phyloP scores from a whole-genome alignment of 345 rosid genomes.

The Pelargonium nanum region DNA sequence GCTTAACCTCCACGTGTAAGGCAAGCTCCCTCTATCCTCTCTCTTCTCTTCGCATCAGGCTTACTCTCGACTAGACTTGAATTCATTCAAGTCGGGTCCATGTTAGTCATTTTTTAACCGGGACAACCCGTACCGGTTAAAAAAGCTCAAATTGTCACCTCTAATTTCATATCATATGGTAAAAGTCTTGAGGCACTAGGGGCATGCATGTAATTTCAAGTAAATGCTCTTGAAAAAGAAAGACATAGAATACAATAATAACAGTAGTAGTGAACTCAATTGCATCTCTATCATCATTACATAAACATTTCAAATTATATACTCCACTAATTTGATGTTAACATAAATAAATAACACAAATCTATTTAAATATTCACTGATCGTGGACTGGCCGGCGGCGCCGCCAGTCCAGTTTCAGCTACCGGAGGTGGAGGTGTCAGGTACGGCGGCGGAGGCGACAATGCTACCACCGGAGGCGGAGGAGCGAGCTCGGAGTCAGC shows the following conservation, averaged over 20 bases:
- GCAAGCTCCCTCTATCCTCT: no score
- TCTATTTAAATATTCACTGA: conserved; percentile 47
- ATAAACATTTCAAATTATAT: background rate
- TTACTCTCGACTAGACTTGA: no score
- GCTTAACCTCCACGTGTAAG: no score
- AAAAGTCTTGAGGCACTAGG: no score
- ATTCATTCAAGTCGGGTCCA: no score
- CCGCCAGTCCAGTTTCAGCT: conserved; percentile 14
- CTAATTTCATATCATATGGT: no score
- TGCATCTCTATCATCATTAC: background rate
- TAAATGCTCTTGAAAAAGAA: background rate
- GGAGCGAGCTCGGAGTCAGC: conserved; percentile 18
- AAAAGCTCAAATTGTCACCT: no score
- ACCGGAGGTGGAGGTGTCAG: background rate
- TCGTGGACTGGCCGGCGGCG: conserved; percentile 61
- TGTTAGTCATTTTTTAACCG: no score
- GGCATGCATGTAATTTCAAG: background rate
- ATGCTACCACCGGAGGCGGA: conserved; percentile 20
- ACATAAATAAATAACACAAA: background rate
- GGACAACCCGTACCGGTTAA: no score
- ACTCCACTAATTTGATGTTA: background rate
- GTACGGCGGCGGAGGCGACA: conserved; percentile 17
- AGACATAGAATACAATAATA: background rate
- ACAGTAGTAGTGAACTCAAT: background rate
- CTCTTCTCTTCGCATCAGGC: no score